Base-by-base conservation (phyloP, 1,284 basidiomycete species). In the Athelia psychrophila region DNA sequence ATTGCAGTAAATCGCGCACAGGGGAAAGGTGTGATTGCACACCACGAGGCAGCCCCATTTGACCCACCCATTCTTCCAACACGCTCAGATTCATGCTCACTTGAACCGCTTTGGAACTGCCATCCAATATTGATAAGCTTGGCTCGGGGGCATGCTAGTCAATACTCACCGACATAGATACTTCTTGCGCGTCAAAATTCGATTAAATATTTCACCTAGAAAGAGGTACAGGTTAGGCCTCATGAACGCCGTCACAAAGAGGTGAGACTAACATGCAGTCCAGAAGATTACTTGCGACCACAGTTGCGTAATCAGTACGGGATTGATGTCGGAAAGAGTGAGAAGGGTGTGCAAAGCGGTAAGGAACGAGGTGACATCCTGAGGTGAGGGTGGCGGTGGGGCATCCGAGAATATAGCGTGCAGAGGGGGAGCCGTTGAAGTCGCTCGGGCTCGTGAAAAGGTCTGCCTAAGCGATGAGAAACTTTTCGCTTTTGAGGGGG, bases 241-340 rank as follows among this genome's bases (percentile, higher is more conserved):
- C n/a, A n/a, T n/a, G n/a, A 35, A 22, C 38, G 38, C 8, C 23
- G 19, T 19, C 30, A 25, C 16, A 40, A 42, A 30, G n/a, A 6
- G 36, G n/a, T 16, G 33, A 47, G 42, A 61, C 85, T 67, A 67
- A 90, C 89, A 89, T 23, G 87, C 82, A 46, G 86, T 86, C 93
- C 93, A 96, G 64, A 93, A 96, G 73, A 95, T 86, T 18, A 97
- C 85, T 71, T 99, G 96, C 1, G 94, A 96, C 81, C 95, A 95
- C 44, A 94, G 79, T 66, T 99, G 96, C 15, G 91, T 86, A 54
- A 89, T 88, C 44, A 98, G 77, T 2, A 83, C 88, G 10, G 96
- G 95, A 64, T 98, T 98, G 58, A 98, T 83, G 55, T 96, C 91
- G 56, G 95, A 93, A 19, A 95, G 74, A 46, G 87, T 84, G 12